phyloP scores from a whole-genome alignment of 2,329 filamentous ascomycete species.

The Colletotrichum sp. region DNA sequence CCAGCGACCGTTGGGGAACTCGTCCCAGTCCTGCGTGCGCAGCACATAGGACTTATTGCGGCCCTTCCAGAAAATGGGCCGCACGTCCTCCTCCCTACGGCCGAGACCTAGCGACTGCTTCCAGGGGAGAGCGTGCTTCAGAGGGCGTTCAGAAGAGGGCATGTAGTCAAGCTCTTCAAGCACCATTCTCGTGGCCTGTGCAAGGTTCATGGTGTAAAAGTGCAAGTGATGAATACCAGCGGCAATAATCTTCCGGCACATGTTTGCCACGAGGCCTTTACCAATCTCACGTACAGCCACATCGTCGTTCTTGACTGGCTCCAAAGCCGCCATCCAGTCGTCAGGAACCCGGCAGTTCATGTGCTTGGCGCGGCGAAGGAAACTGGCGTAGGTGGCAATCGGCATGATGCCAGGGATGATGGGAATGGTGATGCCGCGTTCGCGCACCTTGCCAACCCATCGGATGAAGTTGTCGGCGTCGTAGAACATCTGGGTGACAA shows the following conservation, averaged over 20 bases:
- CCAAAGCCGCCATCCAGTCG: constrained; percentile 80
- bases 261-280: constrained; percentile 82
- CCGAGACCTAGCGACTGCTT: constrained; percentile 90
- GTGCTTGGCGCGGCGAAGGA: constrained; percentile 88
- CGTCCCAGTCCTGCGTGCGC: constrained; percentile 97
- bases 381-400: constrained; percentile 94
- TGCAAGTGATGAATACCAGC: constrained; percentile 88
- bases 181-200: constrained; percentile 91
- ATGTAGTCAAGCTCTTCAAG: constrained; percentile 87
- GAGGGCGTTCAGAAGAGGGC: constrained; percentile 76
- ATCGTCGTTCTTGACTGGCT: constrained; percentile 97
- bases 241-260: constrained; percentile 86
- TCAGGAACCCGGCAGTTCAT: constrained; percentile 85
- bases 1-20: constrained; percentile 98
- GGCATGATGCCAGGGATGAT: constrained; percentile 87
- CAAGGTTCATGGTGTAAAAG: constrained; percentile 99
- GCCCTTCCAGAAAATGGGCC: constrained; percentile 98
- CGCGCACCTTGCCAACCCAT: constrained; percentile 88
- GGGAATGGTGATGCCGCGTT: constrained; percentile 80
- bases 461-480: constrained; percentile 93
- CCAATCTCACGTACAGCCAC: constrained; percentile 89
- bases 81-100: constrained; percentile 90
- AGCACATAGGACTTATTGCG: constrained; percentile 94
- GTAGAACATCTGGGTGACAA: constrained; percentile 99
- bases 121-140: constrained; percentile 94